Percentiles rank a stretch among this genome's conserved stretches.
Evolutionary conservation across 345 rosid genomes (phyloP).

Genomic region (Streptanthus diversifolius): DNA sequence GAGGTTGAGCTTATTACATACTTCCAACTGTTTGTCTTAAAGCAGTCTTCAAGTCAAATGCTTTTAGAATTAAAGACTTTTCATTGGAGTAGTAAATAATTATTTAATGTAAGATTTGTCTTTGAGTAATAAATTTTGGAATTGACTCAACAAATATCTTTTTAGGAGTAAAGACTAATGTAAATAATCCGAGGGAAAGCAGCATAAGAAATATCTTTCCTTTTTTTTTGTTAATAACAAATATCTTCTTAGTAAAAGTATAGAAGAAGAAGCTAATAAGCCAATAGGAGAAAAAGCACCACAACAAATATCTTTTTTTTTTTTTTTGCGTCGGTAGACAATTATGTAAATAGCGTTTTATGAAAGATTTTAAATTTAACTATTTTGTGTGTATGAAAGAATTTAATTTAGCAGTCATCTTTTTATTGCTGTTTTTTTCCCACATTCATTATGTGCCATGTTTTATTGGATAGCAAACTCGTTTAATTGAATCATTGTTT

Average conservation of each 20-base stretch:
- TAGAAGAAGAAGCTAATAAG: not conserved
- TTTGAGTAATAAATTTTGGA: not conserved
- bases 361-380: not conserved
- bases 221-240: not conserved
- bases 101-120: not conserved
- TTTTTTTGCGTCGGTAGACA: not conserved
- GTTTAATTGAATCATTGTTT: too few species aligned
- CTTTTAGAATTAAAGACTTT: conserved; percentile 19
- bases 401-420: not conserved
- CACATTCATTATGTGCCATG: not conserved
- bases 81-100: not conserved
- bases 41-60: conserved; percentile 3
- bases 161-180: not conserved
- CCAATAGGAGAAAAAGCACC: not conserved
- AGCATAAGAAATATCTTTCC: not conserved
- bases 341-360: not conserved
- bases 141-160: not conserved
- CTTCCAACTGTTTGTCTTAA: conserved; percentile 12
- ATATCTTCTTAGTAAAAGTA: not conserved
- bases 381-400: not conserved
- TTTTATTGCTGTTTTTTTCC: not conserved
- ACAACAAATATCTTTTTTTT: not conserved
- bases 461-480: not conserved
- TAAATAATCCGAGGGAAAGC: too few species aligned
- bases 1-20: not conserved